These are phyloP conservation scores for Exobasidium rhododendri DNA, from an alignment of 1,284 basidiomycete species.

Conservation along the genomic window DNA sequence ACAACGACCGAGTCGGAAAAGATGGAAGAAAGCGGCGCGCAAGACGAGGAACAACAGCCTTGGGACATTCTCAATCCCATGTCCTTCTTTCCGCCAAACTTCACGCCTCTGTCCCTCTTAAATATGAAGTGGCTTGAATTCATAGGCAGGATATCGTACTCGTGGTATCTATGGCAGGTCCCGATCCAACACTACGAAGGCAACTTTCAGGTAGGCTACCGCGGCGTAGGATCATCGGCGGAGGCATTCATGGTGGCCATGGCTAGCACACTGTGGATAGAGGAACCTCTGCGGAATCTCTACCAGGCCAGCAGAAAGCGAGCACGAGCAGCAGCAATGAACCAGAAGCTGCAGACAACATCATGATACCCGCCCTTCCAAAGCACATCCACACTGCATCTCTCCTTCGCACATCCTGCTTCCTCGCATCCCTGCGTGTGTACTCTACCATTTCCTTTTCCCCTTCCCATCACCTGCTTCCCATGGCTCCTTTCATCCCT, in stretches of 20 bases:
- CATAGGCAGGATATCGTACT: conserved; percentile 1
- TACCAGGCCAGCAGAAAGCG: neutral
- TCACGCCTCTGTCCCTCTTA: neutral
- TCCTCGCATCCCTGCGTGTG: no score
- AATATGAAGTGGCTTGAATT: neutral
- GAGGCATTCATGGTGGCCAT: neutral
- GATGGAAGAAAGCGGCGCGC: neutral
- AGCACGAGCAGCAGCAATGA: neutral
- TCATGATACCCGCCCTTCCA: no score
- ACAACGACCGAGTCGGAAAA: neutral
- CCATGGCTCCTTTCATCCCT: no score
- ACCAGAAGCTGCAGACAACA: no score
- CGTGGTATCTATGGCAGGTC: conserved; percentile 6
- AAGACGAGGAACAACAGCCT: neutral
- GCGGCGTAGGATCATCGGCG: neutral
- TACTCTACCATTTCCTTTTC: no score
- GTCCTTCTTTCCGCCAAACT: no score
- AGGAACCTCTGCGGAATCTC: neutral
- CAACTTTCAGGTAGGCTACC: neutral
- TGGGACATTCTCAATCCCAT: neutral
- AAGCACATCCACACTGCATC: no score
- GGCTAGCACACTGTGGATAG: neutral
- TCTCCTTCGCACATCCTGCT: no score
- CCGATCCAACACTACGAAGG: neutral
- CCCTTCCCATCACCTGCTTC: no score